Evolutionary conservation across 805 yeast genomes (phyloP).

Genomic region (Wickerhamomyces sydowiorum): DNA sequence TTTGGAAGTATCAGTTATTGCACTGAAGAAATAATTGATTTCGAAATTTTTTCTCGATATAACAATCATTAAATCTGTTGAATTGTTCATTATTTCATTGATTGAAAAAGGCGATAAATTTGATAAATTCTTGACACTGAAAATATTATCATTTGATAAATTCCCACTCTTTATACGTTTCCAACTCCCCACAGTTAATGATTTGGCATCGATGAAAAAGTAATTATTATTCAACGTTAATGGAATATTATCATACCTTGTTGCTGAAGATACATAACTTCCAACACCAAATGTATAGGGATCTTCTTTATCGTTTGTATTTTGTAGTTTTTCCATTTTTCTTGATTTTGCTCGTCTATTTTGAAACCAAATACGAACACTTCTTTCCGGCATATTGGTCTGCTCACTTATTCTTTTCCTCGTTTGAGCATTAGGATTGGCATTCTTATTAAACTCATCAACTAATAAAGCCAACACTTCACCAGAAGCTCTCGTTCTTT

Average conservation of each 20-base stretch:
- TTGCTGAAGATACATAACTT: slow-evolving; percentile 6
- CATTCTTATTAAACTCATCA: slow-evolving; percentile 62
- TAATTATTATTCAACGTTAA: slow-evolving; percentile 59
- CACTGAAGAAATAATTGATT: slow-evolving; percentile 73
- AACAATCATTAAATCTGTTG: slow-evolving; percentile 67
- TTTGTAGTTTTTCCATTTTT: slow-evolving; percentile 49
- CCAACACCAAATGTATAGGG: slow-evolving; percentile 5
- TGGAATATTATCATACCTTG: slow-evolving; percentile 39
- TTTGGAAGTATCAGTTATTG: slow-evolving; percentile 55
- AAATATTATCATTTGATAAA: slow-evolving; percentile 29
- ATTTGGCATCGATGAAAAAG: slow-evolving; percentile 59
- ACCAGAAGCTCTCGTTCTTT: slow-evolving; percentile 73
- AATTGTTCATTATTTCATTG: slow-evolving; percentile 53
- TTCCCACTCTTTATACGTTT: slow-evolving; percentile 69
- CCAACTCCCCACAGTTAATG: slow-evolving; percentile 76
- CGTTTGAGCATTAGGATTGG: slow-evolving; percentile 69
- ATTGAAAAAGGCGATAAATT: slow-evolving; percentile 66
- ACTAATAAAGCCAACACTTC: slow-evolving; percentile 67
- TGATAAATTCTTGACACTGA: slow-evolving; percentile 38
- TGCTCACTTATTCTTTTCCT: slow-evolving; percentile 63
- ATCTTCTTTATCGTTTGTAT: slow-evolving; percentile 14
- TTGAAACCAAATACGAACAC: slow-evolving; percentile 92
- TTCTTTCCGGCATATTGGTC: slow-evolving; percentile 81
- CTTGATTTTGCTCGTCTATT: slow-evolving; percentile 77
- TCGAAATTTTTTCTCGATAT: slow-evolving; percentile 66